Percentiles rank a stretch among this genome's conserved stretches.
phyloP scores from a whole-genome alignment of 1,284 basidiomycete genomes.

The Microbotryum lychnidis-dioicae region DNA sequence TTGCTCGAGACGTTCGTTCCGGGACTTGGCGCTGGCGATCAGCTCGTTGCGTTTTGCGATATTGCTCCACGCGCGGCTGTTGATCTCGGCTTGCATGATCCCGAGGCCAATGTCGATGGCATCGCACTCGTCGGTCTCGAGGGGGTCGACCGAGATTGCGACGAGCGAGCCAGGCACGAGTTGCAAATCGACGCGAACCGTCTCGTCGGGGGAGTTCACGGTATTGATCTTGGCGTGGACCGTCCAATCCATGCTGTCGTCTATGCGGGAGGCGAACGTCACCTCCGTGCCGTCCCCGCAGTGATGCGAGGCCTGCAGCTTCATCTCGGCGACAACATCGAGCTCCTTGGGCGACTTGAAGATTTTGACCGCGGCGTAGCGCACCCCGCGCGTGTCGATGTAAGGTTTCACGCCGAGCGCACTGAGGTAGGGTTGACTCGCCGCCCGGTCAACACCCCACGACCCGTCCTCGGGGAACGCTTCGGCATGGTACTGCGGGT shows the following conservation, averaged over 20 bases:
- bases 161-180: slow-evolving; percentile 16
- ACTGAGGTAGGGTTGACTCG: too few species aligned
- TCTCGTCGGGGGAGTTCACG: slow-evolving; percentile 10
- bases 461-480: slow-evolving; percentile 3
- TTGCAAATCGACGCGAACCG: slow-evolving; percentile 8
- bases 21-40: neutral
- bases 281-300: slow-evolving; percentile 27
- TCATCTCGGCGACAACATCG: slow-evolving; percentile 18
- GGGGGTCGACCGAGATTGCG: slow-evolving; percentile 18
- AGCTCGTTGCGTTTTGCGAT: slow-evolving; percentile 13
- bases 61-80: slow-evolving; percentile 20
- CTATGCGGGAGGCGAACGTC: slow-evolving; percentile 4
- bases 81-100: slow-evolving; percentile 15
- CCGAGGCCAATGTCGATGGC: slow-evolving; percentile 15
- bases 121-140: slow-evolving; percentile 25
- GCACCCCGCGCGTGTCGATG: slow-evolving; percentile 9
- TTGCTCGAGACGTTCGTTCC: too few species aligned
- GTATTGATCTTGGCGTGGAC: slow-evolving; percentile 13
- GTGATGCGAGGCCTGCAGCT: slow-evolving; percentile 16
- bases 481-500: neutral
- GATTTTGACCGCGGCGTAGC: slow-evolving; percentile 16
- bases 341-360: slow-evolving; percentile 17
- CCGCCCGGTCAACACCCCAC: slow-evolving; percentile 4
- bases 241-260: slow-evolving; percentile 4
- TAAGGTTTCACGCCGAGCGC: slow-evolving; percentile 2